These are phyloP conservation scores for Ceratobasidium sp. DNA, from an alignment of 1,284 basidiomycete genomes.

Conservation along the genomic window DNA sequence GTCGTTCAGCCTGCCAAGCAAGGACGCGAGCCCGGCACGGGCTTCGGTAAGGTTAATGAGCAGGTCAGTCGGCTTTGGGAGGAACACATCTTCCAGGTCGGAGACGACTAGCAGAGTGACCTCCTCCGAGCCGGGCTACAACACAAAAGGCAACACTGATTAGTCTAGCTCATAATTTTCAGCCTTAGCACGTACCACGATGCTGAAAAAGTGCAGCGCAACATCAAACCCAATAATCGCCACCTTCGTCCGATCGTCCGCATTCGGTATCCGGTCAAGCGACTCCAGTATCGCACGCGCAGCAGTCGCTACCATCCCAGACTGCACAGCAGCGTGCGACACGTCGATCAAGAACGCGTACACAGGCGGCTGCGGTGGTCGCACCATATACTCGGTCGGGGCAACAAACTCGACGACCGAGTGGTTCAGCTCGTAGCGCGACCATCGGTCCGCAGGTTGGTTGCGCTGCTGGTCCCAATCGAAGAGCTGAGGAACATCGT, in stretches of 20 bases:
- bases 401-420: constrained; percentile 96
- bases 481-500: constrained; percentile 95
- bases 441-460: constrained; percentile 91
- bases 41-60: constrained; percentile 93
- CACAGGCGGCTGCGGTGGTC: constrained; percentile 96
- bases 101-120: constrained; percentile 97
- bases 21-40: constrained; percentile 80
- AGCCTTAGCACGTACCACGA: constrained; percentile 69
- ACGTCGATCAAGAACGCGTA: constrained; percentile 99
- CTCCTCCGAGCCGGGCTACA: constrained; percentile 84
- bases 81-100: constrained; percentile 96
- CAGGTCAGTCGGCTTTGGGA: constrained; percentile 95
- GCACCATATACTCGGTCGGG: constrained; percentile 99
- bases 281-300: constrained; percentile 95
- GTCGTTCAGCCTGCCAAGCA: constrained; percentile 86
- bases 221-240: constrained; percentile 94
- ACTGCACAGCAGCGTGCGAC: constrained; percentile 89
- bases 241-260: constrained; percentile 91
- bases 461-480: constrained; percentile 97
- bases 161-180: too few species aligned
- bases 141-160: too few species aligned
- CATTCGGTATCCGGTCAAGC: constrained; percentile 94
- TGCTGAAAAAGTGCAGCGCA: constrained; percentile 96
- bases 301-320: constrained; percentile 97
- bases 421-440: constrained; percentile 92